These are phyloP conservation scores for Staphylotrichum longicolle DNA, from an alignment of 495 filamentous ascomycete species.

Conservation along the genomic window DNA sequence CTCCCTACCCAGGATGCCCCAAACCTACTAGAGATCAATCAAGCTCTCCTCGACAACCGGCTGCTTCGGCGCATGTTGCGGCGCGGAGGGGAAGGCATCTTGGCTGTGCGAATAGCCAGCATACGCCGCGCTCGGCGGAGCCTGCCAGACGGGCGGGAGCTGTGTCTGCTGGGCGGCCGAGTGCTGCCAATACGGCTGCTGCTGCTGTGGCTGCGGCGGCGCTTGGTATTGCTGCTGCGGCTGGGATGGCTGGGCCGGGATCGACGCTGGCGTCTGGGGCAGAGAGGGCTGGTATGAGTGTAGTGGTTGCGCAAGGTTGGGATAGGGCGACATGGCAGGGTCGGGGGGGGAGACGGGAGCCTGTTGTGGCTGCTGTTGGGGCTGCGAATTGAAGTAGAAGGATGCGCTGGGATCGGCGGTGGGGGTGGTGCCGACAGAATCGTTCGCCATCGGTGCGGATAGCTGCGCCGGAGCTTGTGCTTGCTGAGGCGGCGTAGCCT, in stretches of 20 bases:
- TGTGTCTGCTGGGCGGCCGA: slow-evolving; percentile 36
- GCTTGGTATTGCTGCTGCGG: slow-evolving; percentile 32
- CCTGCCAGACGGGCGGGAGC: slow-evolving; percentile 47
- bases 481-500: slow-evolving; percentile 35
- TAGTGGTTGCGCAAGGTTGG: slow-evolving; percentile 42
- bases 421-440: slow-evolving; percentile 32
- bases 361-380: slow-evolving; percentile 35
- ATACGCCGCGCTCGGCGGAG: slow-evolving; percentile 42
- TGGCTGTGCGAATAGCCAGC: slow-evolving; percentile 53
- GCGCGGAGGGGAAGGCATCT: slow-evolving; percentile 63
- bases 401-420: slow-evolving; percentile 46
- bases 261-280: slow-evolving; percentile 44
- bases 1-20: neutral
- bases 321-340: slow-evolving; percentile 42
- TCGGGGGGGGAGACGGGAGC: slow-evolving; percentile 38
- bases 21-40: slow-evolving; percentile 67
- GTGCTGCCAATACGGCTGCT: slow-evolving; percentile 45
- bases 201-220: slow-evolving; percentile 27
- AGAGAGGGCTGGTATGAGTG: slow-evolving; percentile 42
- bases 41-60: slow-evolving; percentile 80
- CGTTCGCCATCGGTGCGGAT: slow-evolving; percentile 20
- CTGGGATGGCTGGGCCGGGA: slow-evolving; percentile 41
- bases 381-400: slow-evolving; percentile 48
- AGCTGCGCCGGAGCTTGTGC: slow-evolving; percentile 34
- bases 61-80: slow-evolving; percentile 59